Conservation (phyloP, 2,329 filamentous ascomycete species). For the Capronia coronata region DNA sequence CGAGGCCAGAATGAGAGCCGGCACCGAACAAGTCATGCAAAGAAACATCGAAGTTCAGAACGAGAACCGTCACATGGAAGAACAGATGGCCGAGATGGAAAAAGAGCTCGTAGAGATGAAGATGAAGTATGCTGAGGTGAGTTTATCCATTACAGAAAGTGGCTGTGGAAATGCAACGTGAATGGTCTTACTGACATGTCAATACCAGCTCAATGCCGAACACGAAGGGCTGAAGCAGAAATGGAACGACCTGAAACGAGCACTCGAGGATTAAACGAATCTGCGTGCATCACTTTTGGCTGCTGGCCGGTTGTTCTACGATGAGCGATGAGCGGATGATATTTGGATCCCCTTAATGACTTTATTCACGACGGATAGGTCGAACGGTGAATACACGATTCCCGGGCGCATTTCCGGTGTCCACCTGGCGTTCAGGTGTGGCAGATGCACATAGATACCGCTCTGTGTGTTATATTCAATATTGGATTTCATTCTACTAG, state of each 20-base stretch:
- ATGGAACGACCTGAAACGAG: constrained; percentile 65
- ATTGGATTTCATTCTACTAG: neutral
- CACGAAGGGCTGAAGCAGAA: constrained; percentile 69
- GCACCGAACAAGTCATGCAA: constrained; percentile 88
- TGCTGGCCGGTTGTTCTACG: neutral
- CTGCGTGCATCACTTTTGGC: neutral
- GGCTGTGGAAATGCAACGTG: neutral
- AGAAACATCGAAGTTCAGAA: constrained; percentile 90
- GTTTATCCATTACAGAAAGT: constrained; percentile 31
- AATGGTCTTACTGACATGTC: constrained; percentile 1
- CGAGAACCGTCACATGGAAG: constrained; percentile 81
- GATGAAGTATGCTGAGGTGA: constrained; percentile 90
- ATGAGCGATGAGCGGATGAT: neutral
- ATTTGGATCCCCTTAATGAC: too few relatives aligned
- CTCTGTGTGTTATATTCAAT: neutral
- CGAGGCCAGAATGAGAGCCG: constrained; percentile 69
- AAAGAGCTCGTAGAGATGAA: constrained; percentile 87
- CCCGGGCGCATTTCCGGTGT: too few relatives aligned
- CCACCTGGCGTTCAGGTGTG: too few relatives aligned
- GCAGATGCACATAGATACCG: neutral
- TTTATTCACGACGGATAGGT: neutral
- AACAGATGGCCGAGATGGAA: constrained; percentile 86
- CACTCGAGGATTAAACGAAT: constrained; percentile 41
- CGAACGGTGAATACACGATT: too few relatives aligned
- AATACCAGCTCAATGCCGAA: constrained; percentile 57